phyloP scores from a whole-genome alignment of 192 early-diverging fungal genomes.

The Coemansia sp. region DNA sequence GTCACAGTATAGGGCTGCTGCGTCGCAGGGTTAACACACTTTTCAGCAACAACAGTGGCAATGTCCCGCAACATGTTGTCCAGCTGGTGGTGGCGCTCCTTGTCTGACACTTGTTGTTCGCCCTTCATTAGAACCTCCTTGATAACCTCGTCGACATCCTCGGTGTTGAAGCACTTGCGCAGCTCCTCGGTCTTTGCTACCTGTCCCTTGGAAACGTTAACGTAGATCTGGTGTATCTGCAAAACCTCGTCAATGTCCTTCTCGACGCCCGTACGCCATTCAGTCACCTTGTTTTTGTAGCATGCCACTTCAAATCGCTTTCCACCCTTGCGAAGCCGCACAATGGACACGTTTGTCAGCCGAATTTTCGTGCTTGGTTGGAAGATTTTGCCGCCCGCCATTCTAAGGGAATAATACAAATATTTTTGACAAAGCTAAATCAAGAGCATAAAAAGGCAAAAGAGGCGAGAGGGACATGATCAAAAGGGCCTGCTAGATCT shows the following conservation, averaged over 20 bases:
- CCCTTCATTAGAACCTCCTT: conserved; percentile 92
- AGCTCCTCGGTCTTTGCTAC: conserved; percentile 89
- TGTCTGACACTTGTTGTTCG: conserved; percentile 95
- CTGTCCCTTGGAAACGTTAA: conserved; percentile 97
- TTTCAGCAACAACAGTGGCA: conserved; percentile 93
- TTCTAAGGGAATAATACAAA: conserved; percentile 11
- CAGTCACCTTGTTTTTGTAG: conserved; percentile 98
- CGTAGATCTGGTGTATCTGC: conserved; percentile 91
- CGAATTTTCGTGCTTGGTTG: conserved; percentile 59
- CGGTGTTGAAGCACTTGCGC: conserved; percentile 85
- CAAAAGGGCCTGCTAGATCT: background rate
- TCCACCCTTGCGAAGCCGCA: conserved; percentile 94
- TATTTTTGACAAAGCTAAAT: background rate
- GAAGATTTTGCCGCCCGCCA: conserved; percentile 54
- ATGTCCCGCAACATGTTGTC: conserved; percentile 88
- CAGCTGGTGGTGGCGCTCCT: conserved; percentile 87
- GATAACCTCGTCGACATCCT: conserved; percentile 79
- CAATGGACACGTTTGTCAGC: conserved; percentile 95
- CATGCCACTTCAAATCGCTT: conserved; percentile 98
- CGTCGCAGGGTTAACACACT: conserved; percentile 94
- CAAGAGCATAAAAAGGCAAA: background rate
- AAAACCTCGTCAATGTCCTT: conserved; percentile 97
- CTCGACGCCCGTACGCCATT: conserved; percentile 93
- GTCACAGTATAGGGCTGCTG: conserved; percentile 94
- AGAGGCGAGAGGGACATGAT: background rate